These are phyloP conservation scores for Talaromyces nanjingensis DNA, from an alignment of 495 filamentous ascomycete species.

Conservation along the genomic window DNA sequence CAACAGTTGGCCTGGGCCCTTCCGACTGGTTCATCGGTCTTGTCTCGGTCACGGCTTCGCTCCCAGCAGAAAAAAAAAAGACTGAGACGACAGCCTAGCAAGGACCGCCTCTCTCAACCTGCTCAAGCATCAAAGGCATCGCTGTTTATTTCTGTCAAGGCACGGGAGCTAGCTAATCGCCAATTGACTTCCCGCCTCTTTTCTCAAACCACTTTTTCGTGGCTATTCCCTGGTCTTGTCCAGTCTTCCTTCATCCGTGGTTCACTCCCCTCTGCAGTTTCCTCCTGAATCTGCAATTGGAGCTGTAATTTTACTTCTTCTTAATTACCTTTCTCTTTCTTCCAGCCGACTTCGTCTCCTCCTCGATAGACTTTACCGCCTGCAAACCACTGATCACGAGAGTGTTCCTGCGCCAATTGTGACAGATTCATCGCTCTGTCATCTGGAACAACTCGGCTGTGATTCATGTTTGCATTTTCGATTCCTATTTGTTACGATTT, in stretches of 20 bases:
- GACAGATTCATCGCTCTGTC: constrained; percentile 10
- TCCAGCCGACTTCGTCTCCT: constrained; percentile 5
- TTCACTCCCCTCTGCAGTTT: constrained; percentile 1
- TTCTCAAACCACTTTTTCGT: constrained; percentile 15
- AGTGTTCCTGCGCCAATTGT: neutral
- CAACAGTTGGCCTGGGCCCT: constrained; percentile 11
- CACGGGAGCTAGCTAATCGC: constrained; percentile 8
- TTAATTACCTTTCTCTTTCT: neutral
- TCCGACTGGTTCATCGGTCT: neutral
- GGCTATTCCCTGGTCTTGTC: constrained; percentile 6
- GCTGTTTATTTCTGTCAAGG: neutral
- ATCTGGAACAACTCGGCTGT: neutral
- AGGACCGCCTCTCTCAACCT: neutral
- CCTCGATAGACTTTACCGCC: neutral
- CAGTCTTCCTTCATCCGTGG: constrained; percentile 8
- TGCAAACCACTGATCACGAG: neutral
- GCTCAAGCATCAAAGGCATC: neutral
- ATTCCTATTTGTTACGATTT: constrained; percentile 3
- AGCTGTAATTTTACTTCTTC: neutral
- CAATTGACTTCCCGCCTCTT: constrained; percentile 30
- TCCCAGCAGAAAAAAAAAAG: constrained; percentile 2
- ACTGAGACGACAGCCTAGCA: neutral
- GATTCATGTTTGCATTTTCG: neutral
- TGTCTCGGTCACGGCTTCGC: neutral
- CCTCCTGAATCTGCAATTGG: neutral